phyloP scores from a whole-genome alignment of 163 green algal genomes.

The Smithsoniella earleae region DNA sequence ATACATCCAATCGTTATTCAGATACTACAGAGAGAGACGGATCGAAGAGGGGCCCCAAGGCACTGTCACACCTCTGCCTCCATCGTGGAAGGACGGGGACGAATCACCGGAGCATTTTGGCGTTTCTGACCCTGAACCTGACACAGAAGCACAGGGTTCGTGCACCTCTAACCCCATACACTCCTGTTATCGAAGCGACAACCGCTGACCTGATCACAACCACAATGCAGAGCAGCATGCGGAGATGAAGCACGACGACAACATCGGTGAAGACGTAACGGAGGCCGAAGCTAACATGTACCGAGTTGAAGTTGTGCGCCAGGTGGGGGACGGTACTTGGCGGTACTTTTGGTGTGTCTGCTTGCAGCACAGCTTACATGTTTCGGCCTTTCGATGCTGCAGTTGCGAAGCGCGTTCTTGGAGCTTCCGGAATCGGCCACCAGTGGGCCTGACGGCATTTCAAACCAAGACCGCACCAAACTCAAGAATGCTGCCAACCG shows the following conservation, averaged over 20 bases:
- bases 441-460: background rate
- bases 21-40: conserved; percentile 54
- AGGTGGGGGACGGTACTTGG: too few relatives aligned
- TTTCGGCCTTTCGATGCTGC: too few relatives aligned
- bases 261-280: conserved; percentile 63
- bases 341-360: too few relatives aligned
- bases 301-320: conserved; percentile 33
- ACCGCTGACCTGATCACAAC: too few relatives aligned
- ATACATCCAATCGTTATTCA: conserved; percentile 83
- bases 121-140: too few relatives aligned
- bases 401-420: conserved; percentile 10
- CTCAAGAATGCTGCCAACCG: background rate
- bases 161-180: too few relatives aligned
- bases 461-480: background rate
- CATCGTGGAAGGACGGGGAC: conserved; percentile 71
- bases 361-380: too few relatives aligned
- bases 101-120: conserved; percentile 34
- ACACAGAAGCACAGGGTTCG: too few relatives aligned
- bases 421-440: background rate
- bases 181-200: too few relatives aligned
- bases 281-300: conserved; percentile 45
- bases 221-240: too few relatives aligned
- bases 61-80: conserved; percentile 42
- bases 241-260: conserved; percentile 64
- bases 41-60: background rate